Evolutionary conservation across 306 rosid genomes (phyloP), one percentile per base, ranked within the genome.

Genomic region (Quillaja saponaria): DNA sequence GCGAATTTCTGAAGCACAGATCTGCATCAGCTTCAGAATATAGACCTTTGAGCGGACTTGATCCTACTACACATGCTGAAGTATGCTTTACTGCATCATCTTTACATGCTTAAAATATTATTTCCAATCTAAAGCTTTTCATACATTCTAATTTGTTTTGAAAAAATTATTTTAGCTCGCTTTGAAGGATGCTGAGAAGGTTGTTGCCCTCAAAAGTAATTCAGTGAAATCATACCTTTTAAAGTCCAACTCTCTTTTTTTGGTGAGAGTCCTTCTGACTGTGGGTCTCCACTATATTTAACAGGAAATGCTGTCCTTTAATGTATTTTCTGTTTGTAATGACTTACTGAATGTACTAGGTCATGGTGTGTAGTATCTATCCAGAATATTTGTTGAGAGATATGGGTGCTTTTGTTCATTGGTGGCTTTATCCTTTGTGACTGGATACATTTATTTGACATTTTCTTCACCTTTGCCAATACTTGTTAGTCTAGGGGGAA

Each of bases 61-160:
- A 92, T 76, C 95, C 99, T 70, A 85, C 95, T 59, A 87, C 81
- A 63, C 95, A 83, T 83, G 96, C 96, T 65, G 95, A 89, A 75
- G 99, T 86, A 86, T 68, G 76, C 69, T 56, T 63, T 48, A 49
- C 33, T 75, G 60, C 39, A 34, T 69, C 65, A 63, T 66, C 55
- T 34, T 72, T 59, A 49, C 49, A 14, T 66, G 55, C 49, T 72
- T 11, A 55, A 44, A 45, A 61, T 49, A 55, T 61, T 64, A 62
- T 50, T 12, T 21, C 21, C 56, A 65, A 67, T 71, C 60, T 59
- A 44, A 67, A 63, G 34, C 8, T 13, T 55, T 53, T 15, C 57
- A 15, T 44, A 34, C 57, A 50, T 50, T 55, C 67, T 75, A 33
- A 71, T 33, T 11, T 13, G 3, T 5, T 57, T 49, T 3, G 15